Base-by-base conservation (phyloP, 768 basidiomycete species). In the Collybia mongolica region DNA sequence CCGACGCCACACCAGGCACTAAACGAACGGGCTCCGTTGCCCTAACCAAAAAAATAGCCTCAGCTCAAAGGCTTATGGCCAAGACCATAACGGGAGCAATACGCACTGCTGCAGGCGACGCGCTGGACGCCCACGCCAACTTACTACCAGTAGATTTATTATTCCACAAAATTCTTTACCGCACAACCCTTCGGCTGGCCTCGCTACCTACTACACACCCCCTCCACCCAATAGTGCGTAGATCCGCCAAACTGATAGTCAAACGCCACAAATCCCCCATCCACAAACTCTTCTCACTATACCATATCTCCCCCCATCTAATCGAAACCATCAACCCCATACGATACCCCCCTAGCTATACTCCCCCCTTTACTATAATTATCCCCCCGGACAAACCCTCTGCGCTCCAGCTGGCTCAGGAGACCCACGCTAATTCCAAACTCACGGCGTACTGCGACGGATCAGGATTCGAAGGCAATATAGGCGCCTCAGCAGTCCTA, bases 121-220 rank as follows among this genome's bases (percentile, higher is more conserved):
- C 44, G 0, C 42, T 56, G 14, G 48, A 56, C 19, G 23, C 39
- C 5, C 48, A 52, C 24, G 50, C 54, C 6, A 45, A 55, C 46
- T 46, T 55, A 45, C 22, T 44, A 9, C 64, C 64, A 0, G 41
- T 64, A 11, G 17, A 60, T 24, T 47, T 62, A 15, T 29, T 51
- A 0, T 32, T 64, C 15, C 46, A 60, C 38, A 53, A 55, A 37
- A 19, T 42, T 11, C 40, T 53, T 2, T 45, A 57, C 28, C 15
- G 44, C 15, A 40, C 52, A 3, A 45, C 52, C 0, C n/a, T 52
- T 26, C 26, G 28, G 9, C 40, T 53, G 0, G 9, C 52, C 38
- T 46, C 49, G 3, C 45, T 56, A 15, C 55, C 48, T 15, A 6
- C 45, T 6, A 18, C 55, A 5, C 51, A 55, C 20, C 54, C 54